Evolutionary conservation across 192 early-diverging fungal species (phyloP), one percentile per base, ranked within the genome.

Genomic region (Entomortierella beljakovae): DNA sequence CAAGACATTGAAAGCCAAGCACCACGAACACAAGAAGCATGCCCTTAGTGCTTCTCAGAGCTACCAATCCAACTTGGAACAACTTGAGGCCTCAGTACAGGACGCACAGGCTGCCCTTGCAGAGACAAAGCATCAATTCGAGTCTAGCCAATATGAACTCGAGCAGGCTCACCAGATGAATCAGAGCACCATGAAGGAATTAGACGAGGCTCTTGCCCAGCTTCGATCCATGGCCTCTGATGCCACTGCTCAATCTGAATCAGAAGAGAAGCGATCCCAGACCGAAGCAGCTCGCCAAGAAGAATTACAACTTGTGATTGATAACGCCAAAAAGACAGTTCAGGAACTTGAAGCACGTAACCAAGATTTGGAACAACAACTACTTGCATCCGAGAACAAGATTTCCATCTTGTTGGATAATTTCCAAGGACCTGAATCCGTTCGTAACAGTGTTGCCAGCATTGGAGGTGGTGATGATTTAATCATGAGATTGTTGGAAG

Each of bases 21-120:
- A 79, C 28, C 74, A 79, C 31, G 74, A 79, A 50, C 74, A 79
- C 74, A 79, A 70, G 74, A 67, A 79, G 61, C 74, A 79, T 23
- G 56, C 49, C 7, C 49, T 67, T 1, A 40, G 57, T 5, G 7
- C 42, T 20, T 22, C 54, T 1, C 66, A 79, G 62, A 57, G 18
- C 34, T 60, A 58, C 18, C 54, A 68, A 22, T 5, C 46, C 2
- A 35, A 58, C n/a, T 35, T 79, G 31, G 59, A 57, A 31, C 16
- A 51, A n/a, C 34, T 79, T n/a, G 67, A 70, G 56, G 15, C 32
- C 0, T 5, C 48, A 0, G 22, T 70, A 25, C 55, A 64, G 26
- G 74, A 79, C 56, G 60, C 74, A 4, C 53, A 58, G 51, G 61
- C 60, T 7, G 49, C 74, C 3, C 50, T 79, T 18, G 66, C 54